Evolutionary conservation across 805 yeast species (phyloP), one percentile per base, ranked within the genome.

Genomic region (Candida saitoana): DNA sequence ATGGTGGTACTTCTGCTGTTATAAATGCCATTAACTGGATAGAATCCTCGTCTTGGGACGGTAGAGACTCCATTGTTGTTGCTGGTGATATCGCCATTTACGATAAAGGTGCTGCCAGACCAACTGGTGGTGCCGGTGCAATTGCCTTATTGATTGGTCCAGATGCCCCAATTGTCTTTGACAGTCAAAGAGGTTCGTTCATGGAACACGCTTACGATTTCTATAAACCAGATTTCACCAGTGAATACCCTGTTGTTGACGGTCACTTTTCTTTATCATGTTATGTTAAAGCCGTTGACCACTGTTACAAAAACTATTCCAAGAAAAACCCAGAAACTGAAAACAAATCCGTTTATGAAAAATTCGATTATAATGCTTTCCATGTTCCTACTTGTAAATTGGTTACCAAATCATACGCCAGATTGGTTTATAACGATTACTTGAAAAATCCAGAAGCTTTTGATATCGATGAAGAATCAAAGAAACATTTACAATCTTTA

Each of bases 111-210:
- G 84, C 95, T 30, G 99, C 99, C 43, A 84, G 99, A 77, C 99
- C 99, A 60, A 93, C 99, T 41, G 99, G 99, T 66, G 99, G 99
- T 73, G 97, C 95, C 42, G 99, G 99, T 63, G 77, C 95, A 37
- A 95, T 91, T 46, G 99, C 99, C 34, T 57, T 93, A 61, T 80
- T 86, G 63, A 87, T 93, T 57, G 99, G 99, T 39, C 96, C 98
- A 40, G 96, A 93, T 62, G 97, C 99, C 32, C 99, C 99, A 51
- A 77, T 93, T 52, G 96, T 87, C 32, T 82, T 93, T 56, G 98
- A 93, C 56, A 70, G 84, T 35, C 78, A 80, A 46, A 87, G 93
- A 71, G 98, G 98, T 49, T 78, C 96, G 17, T 87, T 73, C 76
- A 87, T 93, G 95, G 91, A 87, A 68, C 96, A 93, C 63, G 96